Evolutionary conservation across 225 moss, liverwort and hornwort species (phyloP), one percentile per base, ranked within the genome.

Genomic region (Antitrichia curtipendula): DNA sequence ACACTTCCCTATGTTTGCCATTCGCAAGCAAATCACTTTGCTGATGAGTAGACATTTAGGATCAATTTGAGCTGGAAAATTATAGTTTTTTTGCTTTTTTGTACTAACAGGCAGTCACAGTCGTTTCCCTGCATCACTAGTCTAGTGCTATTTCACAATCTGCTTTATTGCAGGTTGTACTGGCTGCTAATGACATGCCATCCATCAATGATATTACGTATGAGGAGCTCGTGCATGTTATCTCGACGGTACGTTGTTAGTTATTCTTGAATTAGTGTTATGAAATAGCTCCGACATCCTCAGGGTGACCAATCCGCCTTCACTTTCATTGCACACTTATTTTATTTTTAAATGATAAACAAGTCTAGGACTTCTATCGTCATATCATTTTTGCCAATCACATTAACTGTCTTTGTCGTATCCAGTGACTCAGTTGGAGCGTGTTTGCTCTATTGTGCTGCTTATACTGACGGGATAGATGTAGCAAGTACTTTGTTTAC

Each of bases 141-240:
- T 79, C 49, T 24, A 47, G 63, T 81, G 62, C 69, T 63, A 54
- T 60, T 58, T 88, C 58, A 66, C 58, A 78, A 41, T 76, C 62
- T 83, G 71, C 57, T 60, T 74, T 78, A 36, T 81, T 90, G 83
- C 87, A 96, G 95, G 97, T 97, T 81, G 89, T 97, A 41, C 84
- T 99, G 73, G 92, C 97, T 87, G 98, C 97, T 69, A 99, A 99
- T 84, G 97, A 99, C 84, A 88, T 99, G 87, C 96, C 98, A 63
- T 91, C 97, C 62, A 96, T 99, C 86, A 99, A 99, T 90, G 98
- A 99, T 53, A 96, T 99, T 83, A 97, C 98, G 10, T 94, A 95
- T 81, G 95, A 95, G 75, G 98, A 99, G 85, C 82, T 99, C 90
- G 91, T 89, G 82, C 95, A 97, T 82, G 88, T 95, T 43, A 77